Evolutionary conservation across 805 yeast species (phyloP).

Genomic region (Suhomyces xylopsoci): DNA sequence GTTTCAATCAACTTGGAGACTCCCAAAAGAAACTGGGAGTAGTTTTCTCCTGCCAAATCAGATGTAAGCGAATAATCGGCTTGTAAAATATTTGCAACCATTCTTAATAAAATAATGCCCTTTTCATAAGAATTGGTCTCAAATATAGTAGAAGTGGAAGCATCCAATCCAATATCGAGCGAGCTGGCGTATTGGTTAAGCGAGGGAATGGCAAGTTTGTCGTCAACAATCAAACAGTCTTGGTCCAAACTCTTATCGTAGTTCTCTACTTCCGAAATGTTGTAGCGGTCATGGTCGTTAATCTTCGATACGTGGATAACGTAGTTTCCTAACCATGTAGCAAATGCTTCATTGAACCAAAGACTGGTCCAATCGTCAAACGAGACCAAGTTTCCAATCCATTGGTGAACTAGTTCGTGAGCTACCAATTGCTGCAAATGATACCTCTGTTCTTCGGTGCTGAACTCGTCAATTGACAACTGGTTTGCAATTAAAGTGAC

Average conservation of each 20-base stretch:
- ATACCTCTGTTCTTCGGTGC: constrained; percentile 21
- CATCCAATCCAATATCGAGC: constrained; percentile 18
- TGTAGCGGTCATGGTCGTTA: constrained; percentile 11
- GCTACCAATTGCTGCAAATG: constrained; percentile 55
- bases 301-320: constrained; percentile 27
- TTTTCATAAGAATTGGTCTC: constrained; percentile 52
- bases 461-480: constrained; percentile 22
- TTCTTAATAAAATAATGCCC: constrained; percentile 54
- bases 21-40: constrained; percentile 26
- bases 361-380: constrained; percentile 66
- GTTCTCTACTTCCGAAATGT: constrained; percentile 8
- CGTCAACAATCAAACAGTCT: constrained; percentile 28
- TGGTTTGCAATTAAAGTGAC: constrained; percentile 58
- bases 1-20: constrained; percentile 37
- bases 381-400: constrained; percentile 69
- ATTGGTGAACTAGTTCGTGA: constrained; percentile 78
- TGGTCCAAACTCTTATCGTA: constrained; percentile 32
- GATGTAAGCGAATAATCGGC: constrained; percentile 15
- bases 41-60: constrained; percentile 14
- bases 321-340: constrained; percentile 65
- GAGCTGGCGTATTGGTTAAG: constrained; percentile 33
- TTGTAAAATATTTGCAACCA: constrained; percentile 47
- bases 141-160: constrained; percentile 45
- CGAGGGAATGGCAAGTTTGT: constrained; percentile 26
- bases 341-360: constrained; percentile 78